Evolutionary conservation across 768 basidiomycete species (phyloP), one percentile per base, ranked within the genome.

Genomic region (Lactarius hatsudake): DNA sequence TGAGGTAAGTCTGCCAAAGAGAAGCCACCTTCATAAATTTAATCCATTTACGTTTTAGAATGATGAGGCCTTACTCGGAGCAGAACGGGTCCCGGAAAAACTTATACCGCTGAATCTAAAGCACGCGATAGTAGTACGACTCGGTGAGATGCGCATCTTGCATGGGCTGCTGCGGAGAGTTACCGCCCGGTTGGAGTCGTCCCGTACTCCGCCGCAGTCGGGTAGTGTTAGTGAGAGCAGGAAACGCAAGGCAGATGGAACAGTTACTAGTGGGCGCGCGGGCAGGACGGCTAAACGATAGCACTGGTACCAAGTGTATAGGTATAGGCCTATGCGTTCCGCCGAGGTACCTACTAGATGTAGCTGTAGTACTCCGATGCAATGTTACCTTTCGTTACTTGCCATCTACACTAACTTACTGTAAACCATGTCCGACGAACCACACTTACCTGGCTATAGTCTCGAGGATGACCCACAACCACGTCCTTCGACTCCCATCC

Each of bases 91-190:
- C 26, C 26, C 51, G 51, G 26, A 73, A 69, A 43, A 45, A 23
- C 26, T 42, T 15, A 54, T 84, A 1, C 63, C 80, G 5, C 64
- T 78, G 61, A 85, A 86, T 70, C 83, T 80, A 72, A 80, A 79
- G 66, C 80, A 87, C 65, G 93, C 94, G 1, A 73, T 88, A 9
- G 77, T 90, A 56, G 91, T 94, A 15, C 83, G 94, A 42, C 74
- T 92, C 12, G 91, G 91, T 5, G 94, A 96, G 79, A 94, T 94
- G 77, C 78, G 83, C 28, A 86, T 94, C 15, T 72, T 95, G 62
- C 73, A 72, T 2, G 71, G 48, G 15, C 34, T 69, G 28, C 34
- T 59, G 36, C 68, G 36, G 30, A 32, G 13, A 9, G 55, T 69
- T 34, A 51, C 42, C 13, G 9, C 26, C 5, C 43, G 38, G n/a